Conservation (phyloP, 2,329 filamentous ascomycete genomes). For the Sarocladium oryzae region DNA sequence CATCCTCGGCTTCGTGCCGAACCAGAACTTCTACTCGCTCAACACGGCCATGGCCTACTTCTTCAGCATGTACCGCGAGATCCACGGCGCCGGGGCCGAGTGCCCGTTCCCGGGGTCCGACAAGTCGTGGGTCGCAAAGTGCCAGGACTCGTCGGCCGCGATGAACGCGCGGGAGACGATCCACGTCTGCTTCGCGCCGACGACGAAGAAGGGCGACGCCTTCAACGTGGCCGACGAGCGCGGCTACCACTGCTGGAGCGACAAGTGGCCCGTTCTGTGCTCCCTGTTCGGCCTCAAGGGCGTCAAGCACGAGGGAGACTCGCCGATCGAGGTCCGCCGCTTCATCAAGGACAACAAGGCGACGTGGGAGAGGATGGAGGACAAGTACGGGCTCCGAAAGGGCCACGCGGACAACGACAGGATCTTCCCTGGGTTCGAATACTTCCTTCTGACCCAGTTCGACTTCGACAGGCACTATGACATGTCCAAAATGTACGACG, state of each 20-base stretch:
- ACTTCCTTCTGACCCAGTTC: slow-evolving; percentile 35
- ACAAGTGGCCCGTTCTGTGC: slow-evolving; percentile 20
- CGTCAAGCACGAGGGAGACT: slow-evolving; percentile 19
- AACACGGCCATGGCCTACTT: slow-evolving; percentile 30
- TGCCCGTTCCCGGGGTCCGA: slow-evolving; percentile 31
- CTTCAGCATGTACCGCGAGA: slow-evolving; percentile 26
- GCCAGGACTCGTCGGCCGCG: slow-evolving; percentile 32
- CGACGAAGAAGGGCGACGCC: slow-evolving; percentile 15
- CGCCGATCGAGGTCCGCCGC: slow-evolving; percentile 23
- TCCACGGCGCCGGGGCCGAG: slow-evolving; percentile 30
- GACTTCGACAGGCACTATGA: slow-evolving; percentile 39
- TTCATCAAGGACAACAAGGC: slow-evolving; percentile 26
- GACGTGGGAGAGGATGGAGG: slow-evolving; percentile 25
- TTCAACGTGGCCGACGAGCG: slow-evolving; percentile 19
- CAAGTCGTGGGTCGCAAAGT: slow-evolving; percentile 29
- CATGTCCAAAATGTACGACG: slow-evolving; percentile 34
- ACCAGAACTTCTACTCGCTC: slow-evolving; percentile 31
- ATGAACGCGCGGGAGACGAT: slow-evolving; percentile 25
- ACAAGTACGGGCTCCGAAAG: slow-evolving; percentile 28
- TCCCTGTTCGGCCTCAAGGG: slow-evolving; percentile 18
- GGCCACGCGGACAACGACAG: slow-evolving; percentile 30
- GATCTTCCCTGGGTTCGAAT: slow-evolving; percentile 31
- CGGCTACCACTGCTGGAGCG: slow-evolving; percentile 15
- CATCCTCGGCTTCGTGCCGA: slow-evolving; percentile 34
- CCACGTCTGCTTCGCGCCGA: slow-evolving; percentile 14